These are phyloP conservation scores for Stipa capillata DNA, from an alignment of 176 grass and related monocot genomes.

Conservation along the genomic window DNA sequence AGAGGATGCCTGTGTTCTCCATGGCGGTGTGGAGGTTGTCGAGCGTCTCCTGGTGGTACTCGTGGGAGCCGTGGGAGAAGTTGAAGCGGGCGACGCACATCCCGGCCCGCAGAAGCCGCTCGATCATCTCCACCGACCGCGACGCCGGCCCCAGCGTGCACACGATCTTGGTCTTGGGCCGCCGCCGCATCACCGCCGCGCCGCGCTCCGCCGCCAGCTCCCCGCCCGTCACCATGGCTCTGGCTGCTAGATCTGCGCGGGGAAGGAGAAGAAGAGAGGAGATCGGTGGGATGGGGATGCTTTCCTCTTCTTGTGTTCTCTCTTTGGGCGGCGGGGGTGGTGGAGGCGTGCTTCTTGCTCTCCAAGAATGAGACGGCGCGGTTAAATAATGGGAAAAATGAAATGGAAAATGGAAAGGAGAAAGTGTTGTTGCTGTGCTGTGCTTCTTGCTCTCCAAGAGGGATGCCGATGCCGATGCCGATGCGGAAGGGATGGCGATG, in stretches of 20 bases:
- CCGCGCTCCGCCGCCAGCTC: not conserved
- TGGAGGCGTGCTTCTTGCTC: slow-evolving; percentile 4
- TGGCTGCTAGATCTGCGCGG: slow-evolving; percentile 14
- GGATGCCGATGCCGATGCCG: too few relatives aligned
- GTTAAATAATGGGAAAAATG: not conserved
- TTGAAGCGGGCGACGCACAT: slow-evolving; percentile 97
- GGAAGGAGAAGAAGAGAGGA: too few relatives aligned
- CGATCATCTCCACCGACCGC: slow-evolving; percentile 75
- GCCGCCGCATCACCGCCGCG: slow-evolving; percentile 17
- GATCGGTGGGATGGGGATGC: not conserved
- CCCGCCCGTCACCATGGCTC: slow-evolving; percentile 12
- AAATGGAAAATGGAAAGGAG: not conserved
- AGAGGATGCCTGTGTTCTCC: slow-evolving; percentile 73
- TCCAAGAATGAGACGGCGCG: not conserved
- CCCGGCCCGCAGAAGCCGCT: slow-evolving; percentile 66
- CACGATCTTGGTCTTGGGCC: slow-evolving; percentile 93
- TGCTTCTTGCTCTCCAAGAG: slow-evolving; percentile 23
- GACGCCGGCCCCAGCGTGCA: slow-evolving; percentile 92
- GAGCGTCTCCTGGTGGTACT: slow-evolving; percentile 95
- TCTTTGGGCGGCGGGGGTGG: not conserved
- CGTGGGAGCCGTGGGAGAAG: slow-evolving; percentile 92
- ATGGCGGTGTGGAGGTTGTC: slow-evolving; percentile 73
- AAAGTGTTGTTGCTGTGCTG: not conserved
- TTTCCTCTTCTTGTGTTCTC: not conserved
- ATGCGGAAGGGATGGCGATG: too few relatives aligned